phyloP scores from a whole-genome alignment of 306 rosid species.

The Begonia peltatifolia region DNA sequence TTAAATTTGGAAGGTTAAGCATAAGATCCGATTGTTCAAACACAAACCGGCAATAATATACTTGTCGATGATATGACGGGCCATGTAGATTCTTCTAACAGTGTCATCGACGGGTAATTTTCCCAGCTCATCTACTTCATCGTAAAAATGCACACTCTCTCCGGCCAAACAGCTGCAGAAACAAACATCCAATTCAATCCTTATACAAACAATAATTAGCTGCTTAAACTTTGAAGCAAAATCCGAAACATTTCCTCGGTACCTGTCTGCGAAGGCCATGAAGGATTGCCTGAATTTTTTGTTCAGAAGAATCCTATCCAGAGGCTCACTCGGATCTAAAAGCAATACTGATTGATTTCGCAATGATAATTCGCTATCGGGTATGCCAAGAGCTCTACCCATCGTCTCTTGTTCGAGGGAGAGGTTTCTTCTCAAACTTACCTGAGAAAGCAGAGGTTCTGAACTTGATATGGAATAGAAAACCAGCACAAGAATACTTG shows the following conservation, averaged over 20 bases:
- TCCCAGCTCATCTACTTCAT: slow-evolving; percentile 77
- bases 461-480: slow-evolving; percentile 90
- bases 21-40: not conserved
- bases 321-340: slow-evolving; percentile 63
- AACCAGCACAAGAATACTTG: slow-evolving; percentile 66
- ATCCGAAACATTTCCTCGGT: slow-evolving; percentile 1
- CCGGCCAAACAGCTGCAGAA: slow-evolving; percentile 93
- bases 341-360: slow-evolving; percentile 35
- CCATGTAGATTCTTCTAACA: slow-evolving; percentile 89
- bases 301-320: slow-evolving; percentile 74
- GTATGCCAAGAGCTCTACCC: slow-evolving; percentile 96
- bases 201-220: slow-evolving; percentile 7
- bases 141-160: slow-evolving; percentile 82
- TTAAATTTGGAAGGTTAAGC: not conserved
- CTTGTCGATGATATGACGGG: slow-evolving; percentile 84
- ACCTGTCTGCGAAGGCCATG: slow-evolving; percentile 96
- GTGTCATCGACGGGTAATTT: slow-evolving; percentile 68
- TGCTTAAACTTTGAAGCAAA: slow-evolving; percentile 2
- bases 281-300: slow-evolving; percentile 77
- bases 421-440: slow-evolving; percentile 77
- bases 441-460: slow-evolving; percentile 88
- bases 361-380: slow-evolving; percentile 65
- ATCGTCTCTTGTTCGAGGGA: slow-evolving; percentile 55
- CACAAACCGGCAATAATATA: slow-evolving; percentile 69
- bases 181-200: slow-evolving; percentile 6